Percentiles rank a stretch among this genome's conserved stretches.
Evolutionary conservation across 306 rosid species (phyloP).

Genomic region (Quercus parvula): DNA sequence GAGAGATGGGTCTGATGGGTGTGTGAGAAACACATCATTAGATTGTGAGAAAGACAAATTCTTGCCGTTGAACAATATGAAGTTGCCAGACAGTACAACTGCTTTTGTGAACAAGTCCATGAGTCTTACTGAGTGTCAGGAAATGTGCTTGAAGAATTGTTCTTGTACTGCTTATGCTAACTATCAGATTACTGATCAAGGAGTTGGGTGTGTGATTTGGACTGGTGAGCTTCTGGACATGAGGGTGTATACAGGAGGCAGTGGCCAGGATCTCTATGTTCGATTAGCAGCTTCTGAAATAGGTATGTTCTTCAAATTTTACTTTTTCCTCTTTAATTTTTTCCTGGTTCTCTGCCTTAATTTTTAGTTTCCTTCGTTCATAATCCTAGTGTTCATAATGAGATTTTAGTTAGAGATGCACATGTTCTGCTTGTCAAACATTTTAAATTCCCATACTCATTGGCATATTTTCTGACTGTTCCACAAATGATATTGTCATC

Average conservation of each 20-base stretch:
- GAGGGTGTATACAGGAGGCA: slow-evolving; percentile 35
- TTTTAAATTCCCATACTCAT: neutral
- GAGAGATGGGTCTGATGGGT: slow-evolving; percentile 79
- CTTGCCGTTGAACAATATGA: slow-evolving; percentile 30
- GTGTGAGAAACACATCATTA: slow-evolving; percentile 48
- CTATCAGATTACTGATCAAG: slow-evolving; percentile 34
- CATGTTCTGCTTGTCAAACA: neutral
- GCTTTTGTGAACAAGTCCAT: slow-evolving; percentile 43
- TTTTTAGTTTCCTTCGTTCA: neutral
- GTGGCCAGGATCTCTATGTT: slow-evolving; percentile 56
- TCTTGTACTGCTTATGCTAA: slow-evolving; percentile 59
- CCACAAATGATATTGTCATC: too few relatives aligned
- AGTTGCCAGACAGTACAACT: slow-evolving; percentile 55
- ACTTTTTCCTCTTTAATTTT: neutral
- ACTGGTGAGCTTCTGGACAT: slow-evolving; percentile 39
- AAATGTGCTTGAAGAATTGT: slow-evolving; percentile 47
- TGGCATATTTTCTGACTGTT: too few relatives aligned
- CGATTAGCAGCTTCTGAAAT: slow-evolving; percentile 68
- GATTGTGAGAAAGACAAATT: slow-evolving; percentile 49
- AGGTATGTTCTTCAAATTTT: slow-evolving; percentile 34
- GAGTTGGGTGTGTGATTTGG: slow-evolving; percentile 68
- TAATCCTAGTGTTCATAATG: too few relatives aligned
- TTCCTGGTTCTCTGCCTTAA: neutral
- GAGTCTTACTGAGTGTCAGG: slow-evolving; percentile 40
- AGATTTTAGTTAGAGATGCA: neutral